These are phyloP conservation scores for Ascoidea asiatica DNA, from an alignment of 805 yeast genomes.

Conservation along the genomic window DNA sequence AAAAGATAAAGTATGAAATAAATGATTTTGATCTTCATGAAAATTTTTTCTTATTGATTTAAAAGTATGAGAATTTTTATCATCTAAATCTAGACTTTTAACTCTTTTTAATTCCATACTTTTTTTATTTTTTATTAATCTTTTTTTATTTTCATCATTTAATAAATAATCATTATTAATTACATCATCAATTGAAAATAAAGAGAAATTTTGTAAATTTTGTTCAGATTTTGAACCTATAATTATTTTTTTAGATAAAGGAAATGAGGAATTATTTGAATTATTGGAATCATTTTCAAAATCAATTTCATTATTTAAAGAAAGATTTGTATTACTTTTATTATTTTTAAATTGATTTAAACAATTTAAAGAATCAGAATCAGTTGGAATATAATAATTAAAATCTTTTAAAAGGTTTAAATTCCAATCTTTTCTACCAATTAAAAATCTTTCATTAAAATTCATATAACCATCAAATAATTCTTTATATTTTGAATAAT, in stretches of 20 bases:
- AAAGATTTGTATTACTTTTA: neutral
- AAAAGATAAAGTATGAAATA: neutral
- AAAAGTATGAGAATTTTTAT: neutral
- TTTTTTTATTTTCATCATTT: no score
- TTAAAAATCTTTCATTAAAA: slow-evolving; percentile 5
- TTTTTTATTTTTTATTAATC: neutral
- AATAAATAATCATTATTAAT: neutral
- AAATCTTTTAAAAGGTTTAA: slow-evolving; percentile 7
- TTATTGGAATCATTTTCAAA: neutral
- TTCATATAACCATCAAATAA: neutral
- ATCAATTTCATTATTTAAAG: neutral
- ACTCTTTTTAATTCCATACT: no score
- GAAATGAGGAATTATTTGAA: neutral
- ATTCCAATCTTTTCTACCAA: slow-evolving; percentile 2
- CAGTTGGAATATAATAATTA: slow-evolving; percentile 8
- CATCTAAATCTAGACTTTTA: neutral
- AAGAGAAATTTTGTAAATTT: neutral
- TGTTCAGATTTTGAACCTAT: neutral
- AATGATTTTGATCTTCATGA: neutral
- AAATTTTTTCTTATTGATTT: neutral
- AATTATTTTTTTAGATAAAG: neutral
- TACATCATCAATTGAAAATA: neutral
- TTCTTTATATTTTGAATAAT: neutral
- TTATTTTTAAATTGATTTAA: neutral
- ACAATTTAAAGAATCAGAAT: neutral